Percentiles rank a stretch among this genome's conserved stretches.
Evolutionary conservation across 176 grass and related monocot species (phyloP).

Genomic region (Saccharum officinarum): DNA sequence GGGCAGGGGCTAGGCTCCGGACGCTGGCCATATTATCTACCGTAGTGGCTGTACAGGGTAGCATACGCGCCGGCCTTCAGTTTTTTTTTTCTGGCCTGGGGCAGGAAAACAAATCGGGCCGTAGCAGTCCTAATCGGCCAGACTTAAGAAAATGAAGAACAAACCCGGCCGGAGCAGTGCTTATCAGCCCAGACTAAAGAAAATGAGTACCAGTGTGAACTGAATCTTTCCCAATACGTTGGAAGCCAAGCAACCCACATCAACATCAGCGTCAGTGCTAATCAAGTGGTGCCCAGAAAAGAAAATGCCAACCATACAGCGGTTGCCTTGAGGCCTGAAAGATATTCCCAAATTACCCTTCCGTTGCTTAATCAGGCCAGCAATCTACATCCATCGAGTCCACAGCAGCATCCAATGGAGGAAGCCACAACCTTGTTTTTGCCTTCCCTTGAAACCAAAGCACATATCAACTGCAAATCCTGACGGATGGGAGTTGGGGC

Average conservation of each 20-base stretch:
- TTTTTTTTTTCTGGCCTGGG: too few species aligned
- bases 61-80: too few species aligned
- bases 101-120: too few species aligned
- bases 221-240: not conserved
- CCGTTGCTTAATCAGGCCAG: too few species aligned
- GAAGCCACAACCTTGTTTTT: not conserved
- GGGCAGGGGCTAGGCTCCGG: too few species aligned
- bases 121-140: too few species aligned
- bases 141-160: too few species aligned
- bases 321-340: not conserved
- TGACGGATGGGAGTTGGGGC: not conserved
- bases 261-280: not conserved
- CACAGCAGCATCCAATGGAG: not conserved
- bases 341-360: not conserved
- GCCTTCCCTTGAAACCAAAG: conserved; percentile 7
- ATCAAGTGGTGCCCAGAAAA: not conserved
- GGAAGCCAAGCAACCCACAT: not conserved
- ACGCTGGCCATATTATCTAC: too few species aligned
- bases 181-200: not conserved
- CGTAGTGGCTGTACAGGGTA: too few species aligned
- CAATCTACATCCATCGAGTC: not conserved
- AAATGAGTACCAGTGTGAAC: not conserved
- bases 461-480: not conserved
- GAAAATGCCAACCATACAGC: not conserved
- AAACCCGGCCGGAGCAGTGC: too few species aligned